Conservation (phyloP, 225 moss, liverwort and hornwort species). For the Asterella californica region DNA sequence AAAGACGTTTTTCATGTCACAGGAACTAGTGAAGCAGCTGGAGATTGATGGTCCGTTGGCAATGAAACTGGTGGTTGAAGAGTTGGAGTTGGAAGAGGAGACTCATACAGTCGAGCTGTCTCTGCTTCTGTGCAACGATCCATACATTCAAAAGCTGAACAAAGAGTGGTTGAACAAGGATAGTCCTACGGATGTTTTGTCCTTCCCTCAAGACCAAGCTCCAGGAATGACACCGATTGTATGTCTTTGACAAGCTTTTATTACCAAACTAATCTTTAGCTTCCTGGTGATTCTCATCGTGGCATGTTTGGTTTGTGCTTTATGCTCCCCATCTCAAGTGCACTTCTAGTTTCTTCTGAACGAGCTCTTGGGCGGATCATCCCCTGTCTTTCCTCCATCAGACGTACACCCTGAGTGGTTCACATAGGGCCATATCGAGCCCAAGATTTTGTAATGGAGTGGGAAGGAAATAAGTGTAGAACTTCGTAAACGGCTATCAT, state of each 20-base stretch:
- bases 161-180: constrained; percentile 75
- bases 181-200: constrained; percentile 75
- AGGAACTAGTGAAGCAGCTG: constrained; percentile 70
- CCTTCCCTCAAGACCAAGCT: constrained; percentile 78
- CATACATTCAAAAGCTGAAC: constrained; percentile 67
- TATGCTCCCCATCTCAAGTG: not conserved
- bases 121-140: constrained; percentile 70
- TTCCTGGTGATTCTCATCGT: not conserved
- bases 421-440: not conserved
- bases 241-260: constrained; percentile 14
- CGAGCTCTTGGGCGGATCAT: not conserved
- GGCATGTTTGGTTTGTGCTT: not conserved
- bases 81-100: constrained; percentile 49
- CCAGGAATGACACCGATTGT: constrained; percentile 59
- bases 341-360: not conserved
- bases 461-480: not conserved
- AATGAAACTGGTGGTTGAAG: constrained; percentile 58
- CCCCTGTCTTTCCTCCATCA: no score
- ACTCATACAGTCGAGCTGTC: constrained; percentile 80
- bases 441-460: not conserved
- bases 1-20: not conserved
- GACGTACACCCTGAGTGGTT: not conserved
- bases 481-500: not conserved
- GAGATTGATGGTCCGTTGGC: constrained; percentile 70
- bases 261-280: not conserved